phyloP scores from a whole-genome alignment of 1,139 yeast genomes.

The Yamadazyma spencermartinsiae region DNA sequence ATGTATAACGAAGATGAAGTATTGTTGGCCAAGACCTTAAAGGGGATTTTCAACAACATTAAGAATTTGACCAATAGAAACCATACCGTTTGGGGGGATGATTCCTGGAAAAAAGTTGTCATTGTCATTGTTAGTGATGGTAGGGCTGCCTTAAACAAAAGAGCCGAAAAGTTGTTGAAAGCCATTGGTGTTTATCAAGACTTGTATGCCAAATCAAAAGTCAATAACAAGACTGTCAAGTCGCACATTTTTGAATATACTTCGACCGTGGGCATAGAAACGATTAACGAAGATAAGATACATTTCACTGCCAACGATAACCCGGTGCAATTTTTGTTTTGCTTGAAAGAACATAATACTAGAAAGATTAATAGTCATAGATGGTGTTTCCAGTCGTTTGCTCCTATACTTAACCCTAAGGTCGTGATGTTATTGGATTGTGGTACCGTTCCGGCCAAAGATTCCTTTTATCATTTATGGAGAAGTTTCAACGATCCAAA shows the following conservation, averaged over 20 bases:
- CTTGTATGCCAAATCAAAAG: slow-evolving; percentile 77
- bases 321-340: slow-evolving; percentile 75
- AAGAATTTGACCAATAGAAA: slow-evolving; percentile 57
- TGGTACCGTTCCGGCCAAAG: slow-evolving; percentile 74
- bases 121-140: slow-evolving; percentile 80
- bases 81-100: slow-evolving; percentile 74
- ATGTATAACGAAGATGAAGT: slow-evolving; percentile 83
- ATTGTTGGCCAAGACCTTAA: slow-evolving; percentile 67
- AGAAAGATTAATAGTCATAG: slow-evolving; percentile 81
- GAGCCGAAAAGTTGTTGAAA: slow-evolving; percentile 64
- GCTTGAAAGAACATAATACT: slow-evolving; percentile 73
- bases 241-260: slow-evolving; percentile 82
- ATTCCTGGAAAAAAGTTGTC: slow-evolving; percentile 78
- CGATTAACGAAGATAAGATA: slow-evolving; percentile 50
- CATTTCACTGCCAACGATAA: slow-evolving; percentile 59
- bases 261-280: slow-evolving; percentile 71
- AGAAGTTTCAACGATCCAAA: slow-evolving; percentile 67
- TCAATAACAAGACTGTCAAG: slow-evolving; percentile 66
- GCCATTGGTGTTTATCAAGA: slow-evolving; percentile 80
- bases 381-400: slow-evolving; percentile 83
- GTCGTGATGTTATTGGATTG: slow-evolving; percentile 75
- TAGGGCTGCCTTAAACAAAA: slow-evolving; percentile 62
- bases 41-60: slow-evolving; percentile 76
- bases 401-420: slow-evolving; percentile 67
- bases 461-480: slow-evolving; percentile 78